Conservation (phyloP, 1,284 basidiomycete species). For the Austroboletus niveus region DNA sequence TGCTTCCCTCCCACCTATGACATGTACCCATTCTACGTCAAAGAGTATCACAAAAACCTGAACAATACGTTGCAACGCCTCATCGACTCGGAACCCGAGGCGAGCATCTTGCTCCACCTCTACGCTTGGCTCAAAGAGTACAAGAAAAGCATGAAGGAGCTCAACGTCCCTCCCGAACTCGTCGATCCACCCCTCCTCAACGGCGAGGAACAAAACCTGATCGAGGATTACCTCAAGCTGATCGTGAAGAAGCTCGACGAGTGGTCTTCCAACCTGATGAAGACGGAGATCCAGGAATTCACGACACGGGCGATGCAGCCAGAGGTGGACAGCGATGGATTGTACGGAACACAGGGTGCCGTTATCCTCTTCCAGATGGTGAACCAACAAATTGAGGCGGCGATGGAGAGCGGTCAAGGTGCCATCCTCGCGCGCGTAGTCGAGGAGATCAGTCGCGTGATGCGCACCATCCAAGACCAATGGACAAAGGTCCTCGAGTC, state of each 20-base stretch:
- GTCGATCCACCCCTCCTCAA: slow-evolving; percentile 90
- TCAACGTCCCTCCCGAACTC: slow-evolving; percentile 78
- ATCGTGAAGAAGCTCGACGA: slow-evolving; percentile 97
- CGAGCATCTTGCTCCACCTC: slow-evolving; percentile 81
- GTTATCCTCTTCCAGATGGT: slow-evolving; percentile 98
- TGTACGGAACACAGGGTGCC: slow-evolving; percentile 90
- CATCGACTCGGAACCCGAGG: slow-evolving; percentile 79
- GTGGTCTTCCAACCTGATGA: slow-evolving; percentile 95
- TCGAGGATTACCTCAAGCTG: slow-evolving; percentile 93
- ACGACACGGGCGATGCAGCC: slow-evolving; percentile 81
- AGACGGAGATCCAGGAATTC: slow-evolving; percentile 87
- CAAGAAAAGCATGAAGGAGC: slow-evolving; percentile 91
- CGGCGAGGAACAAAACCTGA: slow-evolving; percentile 89
- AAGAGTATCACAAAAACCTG: slow-evolving; percentile 91
- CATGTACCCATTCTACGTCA: slow-evolving; percentile 80
- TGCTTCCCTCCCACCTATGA: slow-evolving; percentile 95
- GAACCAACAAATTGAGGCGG: slow-evolving; percentile 95
- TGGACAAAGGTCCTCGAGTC: slow-evolving; percentile 85
- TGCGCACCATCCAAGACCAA: slow-evolving; percentile 86
- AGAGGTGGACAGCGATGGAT: slow-evolving; percentile 84
- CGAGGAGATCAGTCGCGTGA: slow-evolving; percentile 85
- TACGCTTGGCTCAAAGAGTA: slow-evolving; percentile 97
- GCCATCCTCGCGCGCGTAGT: slow-evolving; percentile 91
- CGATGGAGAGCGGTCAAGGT: slow-evolving; percentile 94
- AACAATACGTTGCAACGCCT: slow-evolving; percentile 75